phyloP scores from a whole-genome alignment of 1,284 basidiomycete species.

The Pterulicium gracile region DNA sequence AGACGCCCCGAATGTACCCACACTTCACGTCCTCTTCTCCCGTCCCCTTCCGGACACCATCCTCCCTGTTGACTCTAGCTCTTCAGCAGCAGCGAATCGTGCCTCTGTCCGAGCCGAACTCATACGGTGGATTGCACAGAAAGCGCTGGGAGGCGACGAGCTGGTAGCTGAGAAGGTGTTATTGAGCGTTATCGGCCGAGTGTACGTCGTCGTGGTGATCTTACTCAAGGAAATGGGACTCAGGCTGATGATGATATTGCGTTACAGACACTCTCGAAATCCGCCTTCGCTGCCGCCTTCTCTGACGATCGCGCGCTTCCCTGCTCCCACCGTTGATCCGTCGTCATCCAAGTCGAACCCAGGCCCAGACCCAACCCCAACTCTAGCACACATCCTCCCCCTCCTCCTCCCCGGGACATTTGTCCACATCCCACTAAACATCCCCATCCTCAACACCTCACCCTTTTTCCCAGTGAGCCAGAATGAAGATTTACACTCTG shows the following conservation, averaged over 20 bases:
- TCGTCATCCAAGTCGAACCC: slow-evolving; percentile 11
- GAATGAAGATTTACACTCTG: slow-evolving; percentile 66
- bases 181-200: slow-evolving; percentile 49
- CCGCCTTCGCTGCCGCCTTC: slow-evolving; percentile 61
- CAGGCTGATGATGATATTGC: slow-evolving; percentile 4
- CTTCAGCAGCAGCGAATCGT: neutral
- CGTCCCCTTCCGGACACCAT: slow-evolving; percentile 27
- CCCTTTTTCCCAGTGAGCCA: slow-evolving; percentile 57
- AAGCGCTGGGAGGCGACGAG: slow-evolving; percentile 55
- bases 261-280: slow-evolving; percentile 56
- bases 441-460: slow-evolving; percentile 51
- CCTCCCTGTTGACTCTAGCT: slow-evolving; percentile 26
- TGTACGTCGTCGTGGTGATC: slow-evolving; percentile 34
- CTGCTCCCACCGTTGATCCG: slow-evolving; percentile 24
- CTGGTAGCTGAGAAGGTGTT: slow-evolving; percentile 74
- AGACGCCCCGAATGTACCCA: slow-evolving; percentile 35
- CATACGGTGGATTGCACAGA: slow-evolving; percentile 59
- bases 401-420: slow-evolving; percentile 44
- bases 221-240: slow-evolving; percentile 1
- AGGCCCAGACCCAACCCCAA: slow-evolving; percentile 17
- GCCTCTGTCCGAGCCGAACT: slow-evolving; percentile 26
- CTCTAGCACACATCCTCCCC: slow-evolving; percentile 40
- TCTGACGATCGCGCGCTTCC: slow-evolving; percentile 55
- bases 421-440: slow-evolving; percentile 39
- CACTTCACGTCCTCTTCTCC: slow-evolving; percentile 58